A percentile compares a stretch with the other conserved stretches of the same genome.
phyloP scores from a whole-genome alignment of 257 asterid species.

The Primulina eburnea region DNA sequence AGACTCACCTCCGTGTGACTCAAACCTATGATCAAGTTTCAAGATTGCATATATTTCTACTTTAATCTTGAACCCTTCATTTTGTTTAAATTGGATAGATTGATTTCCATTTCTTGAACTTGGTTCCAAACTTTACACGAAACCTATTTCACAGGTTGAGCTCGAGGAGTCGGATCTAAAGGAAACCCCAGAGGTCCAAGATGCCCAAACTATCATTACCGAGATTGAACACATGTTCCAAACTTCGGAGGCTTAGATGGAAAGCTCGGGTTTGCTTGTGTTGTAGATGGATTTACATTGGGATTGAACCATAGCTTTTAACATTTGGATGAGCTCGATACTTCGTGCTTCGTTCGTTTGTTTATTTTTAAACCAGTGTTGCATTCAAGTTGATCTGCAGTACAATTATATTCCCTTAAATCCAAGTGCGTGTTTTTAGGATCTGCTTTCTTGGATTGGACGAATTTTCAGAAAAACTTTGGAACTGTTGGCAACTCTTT shows the following conservation, averaged over 20 bases:
- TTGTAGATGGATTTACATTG: background rate
- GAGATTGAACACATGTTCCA: slow-evolving; percentile 59
- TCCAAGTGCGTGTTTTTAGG: too few species aligned
- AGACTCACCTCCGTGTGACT: background rate
- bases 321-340: background rate
- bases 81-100: background rate
- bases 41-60: background rate
- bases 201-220: slow-evolving; percentile 52
- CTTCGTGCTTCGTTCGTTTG: too few species aligned
- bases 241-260: slow-evolving; percentile 37
- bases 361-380: background rate
- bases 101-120: slow-evolving; percentile 1
- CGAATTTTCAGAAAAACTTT: background rate
- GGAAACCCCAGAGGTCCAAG: slow-evolving; percentile 66
- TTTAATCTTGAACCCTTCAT: background rate
- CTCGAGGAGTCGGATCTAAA: slow-evolving; percentile 62
- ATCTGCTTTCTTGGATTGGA: background rate
- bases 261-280: slow-evolving; percentile 7
- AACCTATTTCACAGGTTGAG: slow-evolving; percentile 50
- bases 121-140: background rate
- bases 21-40: background rate
- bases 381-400: background rate
- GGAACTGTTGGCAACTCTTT: too few species aligned
- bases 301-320: background rate
- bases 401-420: background rate